These are phyloP conservation scores for Pseudozyma thailandica DNA, from an alignment of 1,284 basidiomycete species.

Conservation along the genomic window DNA sequence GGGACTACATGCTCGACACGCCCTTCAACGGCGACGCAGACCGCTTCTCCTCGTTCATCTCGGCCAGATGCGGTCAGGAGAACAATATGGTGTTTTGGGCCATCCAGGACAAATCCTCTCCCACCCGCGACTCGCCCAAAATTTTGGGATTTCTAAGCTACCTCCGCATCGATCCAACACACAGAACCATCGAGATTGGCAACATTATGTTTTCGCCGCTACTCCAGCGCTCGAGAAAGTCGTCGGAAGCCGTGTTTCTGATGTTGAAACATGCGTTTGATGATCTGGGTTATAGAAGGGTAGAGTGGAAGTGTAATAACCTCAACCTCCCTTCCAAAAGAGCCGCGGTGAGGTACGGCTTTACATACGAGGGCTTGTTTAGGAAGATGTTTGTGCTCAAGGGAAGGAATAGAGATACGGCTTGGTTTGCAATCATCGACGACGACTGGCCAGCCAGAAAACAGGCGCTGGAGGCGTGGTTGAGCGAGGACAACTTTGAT, in stretches of 20 bases:
- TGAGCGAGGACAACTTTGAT: conserved; percentile 46
- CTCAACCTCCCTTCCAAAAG: conserved; percentile 46
- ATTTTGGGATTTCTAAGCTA: conserved; percentile 31
- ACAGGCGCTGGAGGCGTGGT: conserved; percentile 43
- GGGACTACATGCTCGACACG: conserved; percentile 35
- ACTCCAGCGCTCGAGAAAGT: conserved; percentile 42
- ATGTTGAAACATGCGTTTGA: conserved; percentile 45
- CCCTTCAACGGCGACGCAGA: conserved; percentile 31
- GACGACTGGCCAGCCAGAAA: conserved; percentile 49
- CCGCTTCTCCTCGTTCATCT: conserved; percentile 10
- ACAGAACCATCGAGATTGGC: conserved; percentile 52
- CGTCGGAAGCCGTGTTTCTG: conserved; percentile 50
- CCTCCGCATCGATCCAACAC: conserved; percentile 24
- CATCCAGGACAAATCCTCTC: conserved; percentile 23
- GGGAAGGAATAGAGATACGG: conserved; percentile 52
- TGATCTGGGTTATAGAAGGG: conserved; percentile 34
- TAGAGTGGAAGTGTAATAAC: conserved; percentile 61
- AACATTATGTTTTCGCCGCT: conserved; percentile 45
- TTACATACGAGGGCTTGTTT: conserved; percentile 52
- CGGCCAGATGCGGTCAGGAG: conserved; percentile 1
- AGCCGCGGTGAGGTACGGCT: conserved; percentile 52
- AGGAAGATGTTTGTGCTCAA: conserved; percentile 48
- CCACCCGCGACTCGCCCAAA: background rate
- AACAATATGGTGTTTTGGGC: conserved; percentile 48
- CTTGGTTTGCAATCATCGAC: conserved; percentile 58